Conservation (phyloP, 176 grass and related monocot species). For the Oropetium thomaeum region DNA sequence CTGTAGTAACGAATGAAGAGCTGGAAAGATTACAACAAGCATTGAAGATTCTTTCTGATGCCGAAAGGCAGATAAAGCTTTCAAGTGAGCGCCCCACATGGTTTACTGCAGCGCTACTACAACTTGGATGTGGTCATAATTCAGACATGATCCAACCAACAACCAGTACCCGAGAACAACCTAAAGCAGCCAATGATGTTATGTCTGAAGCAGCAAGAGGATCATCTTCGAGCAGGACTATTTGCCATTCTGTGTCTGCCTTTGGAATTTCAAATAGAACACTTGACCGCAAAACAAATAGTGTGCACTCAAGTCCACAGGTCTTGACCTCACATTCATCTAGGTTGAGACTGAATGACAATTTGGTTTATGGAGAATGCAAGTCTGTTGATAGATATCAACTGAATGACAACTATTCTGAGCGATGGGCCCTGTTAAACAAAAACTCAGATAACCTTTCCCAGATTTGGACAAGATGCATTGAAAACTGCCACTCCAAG, state of each 20-base stretch:
- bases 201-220: slow-evolving; percentile 34
- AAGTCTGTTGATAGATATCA: slow-evolving; percentile 37
- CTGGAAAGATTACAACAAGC: slow-evolving; percentile 79
- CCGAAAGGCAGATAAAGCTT: slow-evolving; percentile 78
- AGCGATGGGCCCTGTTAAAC: slow-evolving; percentile 26
- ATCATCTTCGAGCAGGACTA: slow-evolving; percentile 24
- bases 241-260: slow-evolving; percentile 33
- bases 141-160: slow-evolving; percentile 50
- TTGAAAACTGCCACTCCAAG: slow-evolving; percentile 76
- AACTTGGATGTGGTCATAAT: slow-evolving; percentile 55
- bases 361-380: slow-evolving; percentile 34
- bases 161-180: slow-evolving; percentile 34
- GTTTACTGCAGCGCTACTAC: slow-evolving; percentile 79
- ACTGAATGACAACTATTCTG: slow-evolving; percentile 29
- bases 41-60: slow-evolving; percentile 89
- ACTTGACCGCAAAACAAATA: slow-evolving; percentile 23
- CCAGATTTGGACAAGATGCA: slow-evolving; percentile 73
- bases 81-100: slow-evolving; percentile 80
- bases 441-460: slow-evolving; percentile 47
- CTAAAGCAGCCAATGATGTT: slow-evolving; percentile 39
- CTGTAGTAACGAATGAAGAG: slow-evolving; percentile 70
- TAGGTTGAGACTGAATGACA: slow-evolving; percentile 29
- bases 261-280: slow-evolving; percentile 27
- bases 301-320: slow-evolving; percentile 26
- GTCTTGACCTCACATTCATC: slow-evolving; percentile 35